phyloP scores from a whole-genome alignment of 139 green algal genomes.

The Chlorella vulgaris region DNA sequence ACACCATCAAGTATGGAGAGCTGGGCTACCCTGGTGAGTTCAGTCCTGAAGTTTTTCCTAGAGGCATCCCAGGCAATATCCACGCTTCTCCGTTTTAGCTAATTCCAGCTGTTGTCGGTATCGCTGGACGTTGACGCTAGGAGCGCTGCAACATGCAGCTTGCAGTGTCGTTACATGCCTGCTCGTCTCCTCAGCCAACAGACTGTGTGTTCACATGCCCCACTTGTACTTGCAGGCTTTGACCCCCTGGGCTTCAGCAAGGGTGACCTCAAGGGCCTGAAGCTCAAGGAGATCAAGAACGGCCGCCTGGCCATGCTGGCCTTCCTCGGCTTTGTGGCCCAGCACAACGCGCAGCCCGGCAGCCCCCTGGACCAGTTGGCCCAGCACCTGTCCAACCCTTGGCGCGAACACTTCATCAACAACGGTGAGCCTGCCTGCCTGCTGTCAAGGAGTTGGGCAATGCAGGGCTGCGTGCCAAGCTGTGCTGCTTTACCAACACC shows the following conservation, averaged over 20 bases:
- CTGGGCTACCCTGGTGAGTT: conserved; percentile 28
- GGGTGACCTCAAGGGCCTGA: conserved; percentile 33
- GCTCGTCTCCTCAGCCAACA: too few relatives aligned
- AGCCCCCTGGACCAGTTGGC: conserved; percentile 30
- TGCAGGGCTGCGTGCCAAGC: conserved; percentile 25
- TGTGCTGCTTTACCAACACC: too few relatives aligned
- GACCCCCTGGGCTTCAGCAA: conserved; percentile 56
- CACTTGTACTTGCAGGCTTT: conserved; percentile 46
- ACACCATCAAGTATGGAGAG: conserved; percentile 32
- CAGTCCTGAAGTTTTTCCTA: background rate
- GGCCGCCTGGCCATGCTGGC: conserved; percentile 62
- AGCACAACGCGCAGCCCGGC: conserved; percentile 34
- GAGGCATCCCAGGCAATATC: too few relatives aligned
- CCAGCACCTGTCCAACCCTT: conserved; percentile 81
- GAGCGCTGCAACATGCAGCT: too few relatives aligned
- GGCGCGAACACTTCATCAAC: conserved; percentile 76
- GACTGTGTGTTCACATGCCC: too few relatives aligned
- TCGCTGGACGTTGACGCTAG: too few relatives aligned
- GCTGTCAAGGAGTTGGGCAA: background rate
- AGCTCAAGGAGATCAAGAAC: conserved; percentile 64
- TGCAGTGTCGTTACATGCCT: too few relatives aligned
- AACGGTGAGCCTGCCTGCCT: conserved; percentile 11
- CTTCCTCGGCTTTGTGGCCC: conserved; percentile 29
- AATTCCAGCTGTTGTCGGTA: too few relatives aligned
- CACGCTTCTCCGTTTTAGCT: too few relatives aligned